A percentile compares a stretch with the other conserved stretches of the same genome.
Conservation (phyloP, 148 eudicot genomes). For the Nyssa sinensis region DNA sequence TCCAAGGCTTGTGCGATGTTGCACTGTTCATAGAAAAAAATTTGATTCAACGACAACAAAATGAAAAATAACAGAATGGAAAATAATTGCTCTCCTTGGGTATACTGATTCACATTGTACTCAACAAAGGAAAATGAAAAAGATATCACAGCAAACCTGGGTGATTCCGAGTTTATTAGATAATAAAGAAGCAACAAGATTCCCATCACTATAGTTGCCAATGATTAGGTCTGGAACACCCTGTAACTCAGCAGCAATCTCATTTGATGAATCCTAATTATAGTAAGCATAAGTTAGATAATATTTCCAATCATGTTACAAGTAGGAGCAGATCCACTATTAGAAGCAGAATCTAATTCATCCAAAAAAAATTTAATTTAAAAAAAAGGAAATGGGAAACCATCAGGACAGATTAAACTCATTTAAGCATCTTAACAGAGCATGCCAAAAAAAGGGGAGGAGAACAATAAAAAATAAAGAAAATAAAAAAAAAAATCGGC, state of each 20-base stretch:
- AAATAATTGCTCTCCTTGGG: background rate
- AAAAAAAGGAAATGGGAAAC: too few species aligned
- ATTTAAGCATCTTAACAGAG: background rate
- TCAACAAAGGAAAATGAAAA: background rate
- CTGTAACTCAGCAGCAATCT: slow-evolving; percentile 38
- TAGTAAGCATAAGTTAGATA: background rate
- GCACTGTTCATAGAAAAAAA: slow-evolving; percentile 21
- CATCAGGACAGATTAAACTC: too few species aligned
- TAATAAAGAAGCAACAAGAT: slow-evolving; percentile 38
- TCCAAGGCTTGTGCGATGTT: slow-evolving; percentile 42
- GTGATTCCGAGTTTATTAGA: slow-evolving; percentile 34
- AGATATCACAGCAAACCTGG: slow-evolving; percentile 18
- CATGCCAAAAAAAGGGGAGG: background rate
- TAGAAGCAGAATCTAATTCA: too few species aligned
- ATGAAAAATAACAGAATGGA: background rate
- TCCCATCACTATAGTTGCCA: slow-evolving; percentile 39
- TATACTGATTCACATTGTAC: background rate
- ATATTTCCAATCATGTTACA: too few species aligned
- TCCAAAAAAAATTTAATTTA: too few species aligned
- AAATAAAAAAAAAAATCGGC: background rate
- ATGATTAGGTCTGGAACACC: slow-evolving; percentile 33
- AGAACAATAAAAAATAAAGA: too few species aligned
- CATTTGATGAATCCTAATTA: slow-evolving; percentile 38
- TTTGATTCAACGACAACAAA: background rate
- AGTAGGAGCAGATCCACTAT: background rate